Conservation (phyloP, 2,329 filamentous ascomycete species). For the Phaeosphaeriaceae sp. region DNA sequence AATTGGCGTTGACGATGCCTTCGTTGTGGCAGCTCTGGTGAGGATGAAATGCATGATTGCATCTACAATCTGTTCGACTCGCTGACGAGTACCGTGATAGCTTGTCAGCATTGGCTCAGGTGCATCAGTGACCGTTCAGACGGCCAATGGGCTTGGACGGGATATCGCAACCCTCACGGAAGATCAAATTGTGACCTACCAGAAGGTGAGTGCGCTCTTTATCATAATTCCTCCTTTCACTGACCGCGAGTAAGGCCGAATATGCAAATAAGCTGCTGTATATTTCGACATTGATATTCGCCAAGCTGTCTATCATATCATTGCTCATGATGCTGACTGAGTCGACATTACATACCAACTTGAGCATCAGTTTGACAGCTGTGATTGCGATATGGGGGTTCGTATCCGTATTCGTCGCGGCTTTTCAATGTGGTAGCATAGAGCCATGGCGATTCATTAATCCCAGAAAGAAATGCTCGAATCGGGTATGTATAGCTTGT, state of each 20-base stretch:
- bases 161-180: conserved; percentile 26
- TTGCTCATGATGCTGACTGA: conserved; percentile 44
- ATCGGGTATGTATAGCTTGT: conserved; percentile 27
- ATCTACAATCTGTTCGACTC: background rate
- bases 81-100: conserved; percentile 23
- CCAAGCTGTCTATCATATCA: conserved; percentile 46
- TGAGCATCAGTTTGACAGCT: conserved; percentile 32
- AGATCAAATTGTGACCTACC: conserved; percentile 31
- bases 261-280: conserved; percentile 46
- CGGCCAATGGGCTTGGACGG: conserved; percentile 40
- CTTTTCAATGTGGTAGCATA: conserved; percentile 40
- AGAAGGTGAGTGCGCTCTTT: conserved; percentile 32
- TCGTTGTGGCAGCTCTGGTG: conserved; percentile 44
- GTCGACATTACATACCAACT: conserved; percentile 35
- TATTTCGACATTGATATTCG: conserved; percentile 42
- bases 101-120: conserved; percentile 42
- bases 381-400: conserved; percentile 43
- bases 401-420: conserved; percentile 33
- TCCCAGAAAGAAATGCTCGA: conserved; percentile 21
- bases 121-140: conserved; percentile 38
- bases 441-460: conserved; percentile 36
- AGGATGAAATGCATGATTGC: conserved; percentile 6
- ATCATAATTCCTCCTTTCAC: background rate
- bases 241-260: conserved; percentile 30
- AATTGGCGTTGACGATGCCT: conserved; percentile 44